Conservation (phyloP, 495 filamentous ascomycete genomes). For the Penicillium daleae region DNA sequence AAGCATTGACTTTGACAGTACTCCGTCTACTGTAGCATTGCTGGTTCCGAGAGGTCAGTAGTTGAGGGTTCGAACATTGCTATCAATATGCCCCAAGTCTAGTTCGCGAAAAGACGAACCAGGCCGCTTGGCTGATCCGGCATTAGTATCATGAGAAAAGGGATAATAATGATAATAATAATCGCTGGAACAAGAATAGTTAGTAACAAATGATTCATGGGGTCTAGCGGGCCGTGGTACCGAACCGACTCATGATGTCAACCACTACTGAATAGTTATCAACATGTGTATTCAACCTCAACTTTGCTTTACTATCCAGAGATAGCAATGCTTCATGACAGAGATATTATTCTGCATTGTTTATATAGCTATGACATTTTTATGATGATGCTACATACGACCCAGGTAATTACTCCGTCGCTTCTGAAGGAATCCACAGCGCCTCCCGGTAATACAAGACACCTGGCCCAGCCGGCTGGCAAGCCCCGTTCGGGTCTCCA, state of each 20-base stretch:
- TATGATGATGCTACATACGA: neutral
- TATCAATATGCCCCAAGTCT: neutral
- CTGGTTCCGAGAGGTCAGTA: neutral
- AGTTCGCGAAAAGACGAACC: neutral
- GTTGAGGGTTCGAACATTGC: neutral
- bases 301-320: neutral
- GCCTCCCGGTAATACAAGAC: neutral
- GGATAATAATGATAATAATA: too few species aligned
- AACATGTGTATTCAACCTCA: neutral
- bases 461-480: constrained; percentile 11
- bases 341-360: neutral
- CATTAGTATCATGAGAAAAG: too few species aligned
- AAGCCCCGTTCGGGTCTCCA: constrained; percentile 1
- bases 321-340: too few species aligned
- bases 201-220: constrained; percentile 4
- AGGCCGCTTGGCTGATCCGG: too few species aligned
- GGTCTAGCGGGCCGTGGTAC: constrained; percentile 5
- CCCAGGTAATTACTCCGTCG: neutral
- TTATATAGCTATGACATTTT: neutral
- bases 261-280: neutral
- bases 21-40: neutral
- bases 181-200: neutral
- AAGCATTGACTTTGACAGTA: too few species aligned
- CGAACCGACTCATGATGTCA: constrained; percentile 20
- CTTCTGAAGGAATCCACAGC: neutral